A percentile compares a stretch with the other conserved stretches of the same genome.
These are phyloP conservation scores for Kewa caespitosa DNA, from an alignment of 179 eudicot genomes.

Conservation along the genomic window DNA sequence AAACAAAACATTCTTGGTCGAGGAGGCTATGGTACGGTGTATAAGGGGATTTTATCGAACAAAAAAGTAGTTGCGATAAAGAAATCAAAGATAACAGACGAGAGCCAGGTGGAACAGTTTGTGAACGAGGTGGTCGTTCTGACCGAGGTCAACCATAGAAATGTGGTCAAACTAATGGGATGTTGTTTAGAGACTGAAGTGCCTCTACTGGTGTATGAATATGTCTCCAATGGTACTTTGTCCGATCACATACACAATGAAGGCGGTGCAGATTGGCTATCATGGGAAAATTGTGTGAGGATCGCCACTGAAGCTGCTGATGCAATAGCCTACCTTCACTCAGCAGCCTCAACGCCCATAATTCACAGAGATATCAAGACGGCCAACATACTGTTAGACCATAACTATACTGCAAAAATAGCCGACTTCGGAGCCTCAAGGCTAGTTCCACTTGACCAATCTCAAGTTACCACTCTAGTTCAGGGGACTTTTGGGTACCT, in stretches of 20 bases:
- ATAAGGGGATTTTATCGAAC: slow-evolving; percentile 29
- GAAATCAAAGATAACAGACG: slow-evolving; percentile 30
- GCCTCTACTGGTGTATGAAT: slow-evolving; percentile 39
- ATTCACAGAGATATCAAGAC: slow-evolving; percentile 22
- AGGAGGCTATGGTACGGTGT: slow-evolving; percentile 40
- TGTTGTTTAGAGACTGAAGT: slow-evolving; percentile 40
- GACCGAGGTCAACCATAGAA: slow-evolving; percentile 32
- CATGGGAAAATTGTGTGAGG: slow-evolving; percentile 17
- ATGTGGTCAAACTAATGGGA: slow-evolving; percentile 37
- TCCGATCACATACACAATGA: slow-evolving; percentile 22
- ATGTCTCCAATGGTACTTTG: slow-evolving; percentile 17
- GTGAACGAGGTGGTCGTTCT: slow-evolving; percentile 29
- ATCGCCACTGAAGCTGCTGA: slow-evolving; percentile 15
- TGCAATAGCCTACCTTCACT: slow-evolving; percentile 14
- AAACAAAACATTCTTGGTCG: slow-evolving; percentile 38
- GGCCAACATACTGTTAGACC: slow-evolving; percentile 12
- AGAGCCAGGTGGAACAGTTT: slow-evolving; percentile 32
- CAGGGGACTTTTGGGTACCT: slow-evolving; percentile 21
- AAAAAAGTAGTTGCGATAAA: slow-evolving; percentile 25
- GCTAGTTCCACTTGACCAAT: slow-evolving; percentile 12
- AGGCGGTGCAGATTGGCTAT: background rate
- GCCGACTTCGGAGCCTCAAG: slow-evolving; percentile 18
- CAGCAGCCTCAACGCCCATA: slow-evolving; percentile 3
- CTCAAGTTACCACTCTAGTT: slow-evolving; percentile 15
- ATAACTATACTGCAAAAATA: slow-evolving; percentile 3